phyloP scores from a whole-genome alignment of 2,329 filamentous ascomycete species.

The Monosporascus sp. region DNA sequence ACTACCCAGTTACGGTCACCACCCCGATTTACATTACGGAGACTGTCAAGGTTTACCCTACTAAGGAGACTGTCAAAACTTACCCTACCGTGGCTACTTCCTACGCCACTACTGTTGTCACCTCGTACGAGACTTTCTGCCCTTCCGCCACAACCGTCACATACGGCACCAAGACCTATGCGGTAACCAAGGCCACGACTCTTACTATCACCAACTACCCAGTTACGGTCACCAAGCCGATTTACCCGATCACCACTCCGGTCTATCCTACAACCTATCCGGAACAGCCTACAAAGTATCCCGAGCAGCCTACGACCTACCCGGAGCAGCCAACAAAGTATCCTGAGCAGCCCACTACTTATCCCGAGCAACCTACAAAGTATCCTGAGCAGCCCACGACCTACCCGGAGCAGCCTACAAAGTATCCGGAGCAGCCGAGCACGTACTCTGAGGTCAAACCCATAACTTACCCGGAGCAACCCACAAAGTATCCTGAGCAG shows the following conservation, averaged over 20 bases:
- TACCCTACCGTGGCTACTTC: not conserved
- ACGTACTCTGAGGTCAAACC: no score
- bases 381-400: no score
- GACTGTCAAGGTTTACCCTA: constrained; percentile 7
- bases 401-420: not conserved
- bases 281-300: not conserved
- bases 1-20: constrained; percentile 11
- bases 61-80: not conserved
- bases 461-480: no score
- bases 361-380: no score
- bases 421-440: no score
- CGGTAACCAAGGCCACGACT: constrained; percentile 5
- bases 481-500: no score
- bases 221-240: constrained; percentile 5
- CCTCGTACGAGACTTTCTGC: no score
- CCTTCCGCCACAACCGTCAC: not conserved
- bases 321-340: no score
- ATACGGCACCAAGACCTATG: not conserved
- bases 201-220: constrained; percentile 13
- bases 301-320: not conserved
- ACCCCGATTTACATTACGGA: not conserved
- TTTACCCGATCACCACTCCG: not conserved
- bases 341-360: no score
- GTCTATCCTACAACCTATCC: not conserved
- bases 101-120: no score